phyloP scores from a whole-genome alignment of 805 yeast genomes.

The Tetrapisispora iriomotensis region DNA sequence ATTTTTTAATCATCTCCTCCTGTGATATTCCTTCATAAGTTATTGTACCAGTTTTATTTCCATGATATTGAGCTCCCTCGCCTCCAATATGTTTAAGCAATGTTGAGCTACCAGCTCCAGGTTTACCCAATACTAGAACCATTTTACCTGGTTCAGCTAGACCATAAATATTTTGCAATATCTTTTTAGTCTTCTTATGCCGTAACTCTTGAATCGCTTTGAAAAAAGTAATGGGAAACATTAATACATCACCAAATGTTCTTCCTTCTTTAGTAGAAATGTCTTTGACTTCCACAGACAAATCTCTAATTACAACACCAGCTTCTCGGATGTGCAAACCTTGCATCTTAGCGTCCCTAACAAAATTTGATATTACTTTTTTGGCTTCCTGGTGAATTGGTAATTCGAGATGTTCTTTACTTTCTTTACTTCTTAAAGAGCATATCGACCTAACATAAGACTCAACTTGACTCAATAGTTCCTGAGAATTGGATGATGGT shows the following conservation, averaged over 20 bases:
- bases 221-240: constrained; percentile 14
- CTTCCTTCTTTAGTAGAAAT: constrained; percentile 25
- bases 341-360: constrained; percentile 31
- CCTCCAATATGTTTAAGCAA: constrained; percentile 51
- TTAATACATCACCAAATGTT: constrained; percentile 28
- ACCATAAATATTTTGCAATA: constrained; percentile 32
- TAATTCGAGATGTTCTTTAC: neutral
- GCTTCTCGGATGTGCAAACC: constrained; percentile 33
- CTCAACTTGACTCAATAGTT: neutral
- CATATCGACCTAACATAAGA: constrained; percentile 1
- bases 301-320: constrained; percentile 32
- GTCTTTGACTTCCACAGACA: constrained; percentile 30
- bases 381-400: constrained; percentile 7
- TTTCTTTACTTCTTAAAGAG: neutral
- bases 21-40: constrained; percentile 41
- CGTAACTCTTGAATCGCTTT: constrained; percentile 13
- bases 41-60: constrained; percentile 39
- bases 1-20: constrained; percentile 25
- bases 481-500: neutral
- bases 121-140: constrained; percentile 54
- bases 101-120: constrained; percentile 69
- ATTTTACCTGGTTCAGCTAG: constrained; percentile 50
- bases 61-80: constrained; percentile 31
- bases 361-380: constrained; percentile 24
- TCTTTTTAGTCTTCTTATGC: constrained; percentile 26